phyloP scores from a whole-genome alignment of 2,329 filamentous ascomycete genomes.

The Aspergillus sp. region DNA sequence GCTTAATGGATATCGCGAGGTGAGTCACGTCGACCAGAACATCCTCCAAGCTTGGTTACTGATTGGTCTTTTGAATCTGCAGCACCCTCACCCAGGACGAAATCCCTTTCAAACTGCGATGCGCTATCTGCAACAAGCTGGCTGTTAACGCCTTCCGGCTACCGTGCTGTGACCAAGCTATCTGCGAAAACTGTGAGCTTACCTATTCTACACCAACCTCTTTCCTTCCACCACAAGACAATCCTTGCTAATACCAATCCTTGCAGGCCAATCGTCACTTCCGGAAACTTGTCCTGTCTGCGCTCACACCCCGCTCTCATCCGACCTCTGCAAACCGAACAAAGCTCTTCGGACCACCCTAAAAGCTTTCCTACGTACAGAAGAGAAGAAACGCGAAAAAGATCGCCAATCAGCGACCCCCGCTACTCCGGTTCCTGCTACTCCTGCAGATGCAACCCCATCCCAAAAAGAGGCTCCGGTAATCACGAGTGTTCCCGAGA shows the following conservation, averaged over 20 bases:
- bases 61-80: neutral
- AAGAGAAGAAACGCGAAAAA: constrained; percentile 81
- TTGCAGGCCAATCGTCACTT: constrained; percentile 67
- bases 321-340: constrained; percentile 80
- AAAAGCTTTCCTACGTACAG: constrained; percentile 82
- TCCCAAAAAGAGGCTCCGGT: constrained; percentile 10
- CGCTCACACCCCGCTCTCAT: constrained; percentile 82
- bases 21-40: constrained; percentile 11
- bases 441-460: constrained; percentile 16
- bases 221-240: neutral
- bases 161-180: constrained; percentile 91
- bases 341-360: constrained; percentile 91
- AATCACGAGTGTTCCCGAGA: constrained; percentile 15
- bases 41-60: neutral
- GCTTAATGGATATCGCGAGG: constrained; percentile 41
- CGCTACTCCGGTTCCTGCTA: constrained; percentile 18
- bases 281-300: constrained; percentile 84
- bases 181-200: constrained; percentile 79
- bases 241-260: neutral
- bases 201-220: neutral
- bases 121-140: constrained; percentile 86
- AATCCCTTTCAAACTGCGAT: constrained; percentile 93
- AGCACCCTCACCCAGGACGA: constrained; percentile 77
- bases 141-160: constrained; percentile 87
- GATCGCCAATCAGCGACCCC: constrained; percentile 41